Conservation (phyloP, 2,329 filamentous ascomycete genomes). For the Orbilia javanica region DNA sequence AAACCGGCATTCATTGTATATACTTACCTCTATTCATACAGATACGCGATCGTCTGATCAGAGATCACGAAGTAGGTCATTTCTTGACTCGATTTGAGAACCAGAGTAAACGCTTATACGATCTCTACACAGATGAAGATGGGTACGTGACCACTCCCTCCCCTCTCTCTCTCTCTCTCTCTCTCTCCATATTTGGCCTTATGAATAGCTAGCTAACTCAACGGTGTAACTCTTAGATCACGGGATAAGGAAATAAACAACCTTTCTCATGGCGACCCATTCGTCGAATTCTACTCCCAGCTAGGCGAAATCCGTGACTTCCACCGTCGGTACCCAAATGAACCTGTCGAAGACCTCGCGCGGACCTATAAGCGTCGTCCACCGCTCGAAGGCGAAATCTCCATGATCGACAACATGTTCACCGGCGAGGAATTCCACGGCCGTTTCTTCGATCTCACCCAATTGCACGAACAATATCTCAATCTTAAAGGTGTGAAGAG, state of each 20-base stretch:
- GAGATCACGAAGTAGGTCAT: conserved; percentile 90
- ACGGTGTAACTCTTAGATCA: conserved; percentile 65
- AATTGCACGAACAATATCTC: conserved; percentile 85
- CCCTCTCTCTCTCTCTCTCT: background rate
- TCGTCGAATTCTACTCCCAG: conserved; percentile 92
- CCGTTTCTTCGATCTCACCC: conserved; percentile 89
- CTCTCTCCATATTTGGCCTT: background rate
- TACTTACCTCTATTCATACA: conserved; percentile 64
- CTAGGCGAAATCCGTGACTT: conserved; percentile 84
- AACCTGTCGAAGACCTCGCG: conserved; percentile 95
- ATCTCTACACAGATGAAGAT: conserved; percentile 85
- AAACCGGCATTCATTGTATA: conserved; percentile 23
- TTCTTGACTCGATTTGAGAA: conserved; percentile 88
- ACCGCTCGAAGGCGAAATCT: conserved; percentile 71
- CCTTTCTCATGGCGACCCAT: conserved; percentile 85
- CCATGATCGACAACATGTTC: conserved; percentile 89
- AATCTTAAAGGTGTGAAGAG: conserved; percentile 90
- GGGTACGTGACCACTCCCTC: conserved; percentile 63
- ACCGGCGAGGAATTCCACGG: conserved; percentile 95
- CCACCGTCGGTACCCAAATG: conserved; percentile 90
- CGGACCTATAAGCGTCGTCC: conserved; percentile 82
- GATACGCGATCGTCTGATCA: conserved; percentile 88
- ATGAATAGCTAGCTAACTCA: conserved; percentile 24
- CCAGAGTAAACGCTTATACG: conserved; percentile 82
- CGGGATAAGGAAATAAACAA: conserved; percentile 84